Evolutionary conservation across 139 green algal genomes (phyloP).

Genomic region (Volvox africanus): DNA sequence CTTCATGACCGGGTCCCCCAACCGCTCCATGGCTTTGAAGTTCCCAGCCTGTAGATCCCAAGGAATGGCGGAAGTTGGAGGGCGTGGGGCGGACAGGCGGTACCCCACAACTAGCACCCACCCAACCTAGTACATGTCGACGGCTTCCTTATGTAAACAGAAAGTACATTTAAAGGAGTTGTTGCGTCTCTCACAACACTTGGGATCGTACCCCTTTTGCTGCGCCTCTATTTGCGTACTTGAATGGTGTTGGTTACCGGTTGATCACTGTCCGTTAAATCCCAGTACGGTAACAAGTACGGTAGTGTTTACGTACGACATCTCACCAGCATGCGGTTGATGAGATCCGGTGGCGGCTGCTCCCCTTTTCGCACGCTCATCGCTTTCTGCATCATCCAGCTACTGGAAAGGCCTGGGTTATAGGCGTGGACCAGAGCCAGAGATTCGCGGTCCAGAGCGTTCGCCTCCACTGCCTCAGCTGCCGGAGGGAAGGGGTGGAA

Average conservation of each 20-base stretch:
- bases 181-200: no score
- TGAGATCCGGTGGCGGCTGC: conserved; percentile 65
- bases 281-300: no score
- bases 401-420: conserved; percentile 74
- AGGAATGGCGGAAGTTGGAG: no score
- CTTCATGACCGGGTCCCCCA: conserved; percentile 82
- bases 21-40: conserved; percentile 84
- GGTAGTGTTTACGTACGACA: no score
- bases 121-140: no score
- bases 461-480: conserved; percentile 52
- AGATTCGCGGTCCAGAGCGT: conserved; percentile 52
- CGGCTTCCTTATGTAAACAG: no score
- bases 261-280: no score
- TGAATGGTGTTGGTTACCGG: no score
- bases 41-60: conserved; percentile 67
- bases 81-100: background rate
- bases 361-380: conserved; percentile 80
- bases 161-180: no score
- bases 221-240: no score
- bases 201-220: no score
- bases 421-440: conserved; percentile 81
- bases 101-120: no score
- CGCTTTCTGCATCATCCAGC: conserved; percentile 91
- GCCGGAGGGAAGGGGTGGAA: background rate
- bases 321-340: conserved; percentile 81